Conservation (phyloP, 345 rosid species). For the Salix dunnii region DNA sequence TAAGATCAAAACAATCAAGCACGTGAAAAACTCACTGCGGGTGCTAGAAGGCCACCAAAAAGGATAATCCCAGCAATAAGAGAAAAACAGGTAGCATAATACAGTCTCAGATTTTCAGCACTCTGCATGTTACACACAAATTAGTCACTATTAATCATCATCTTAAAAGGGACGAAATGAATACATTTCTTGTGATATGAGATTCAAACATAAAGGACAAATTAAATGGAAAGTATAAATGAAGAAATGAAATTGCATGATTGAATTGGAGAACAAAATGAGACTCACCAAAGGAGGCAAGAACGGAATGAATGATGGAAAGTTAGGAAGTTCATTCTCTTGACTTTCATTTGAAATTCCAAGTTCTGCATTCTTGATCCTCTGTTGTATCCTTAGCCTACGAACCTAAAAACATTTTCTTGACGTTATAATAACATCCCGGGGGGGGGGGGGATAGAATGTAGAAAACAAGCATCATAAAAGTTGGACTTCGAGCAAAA, state of each 20-base stretch:
- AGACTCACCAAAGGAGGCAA: conserved; percentile 82
- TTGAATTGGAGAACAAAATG: not conserved
- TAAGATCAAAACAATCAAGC: not conserved
- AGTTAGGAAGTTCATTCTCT: conserved; percentile 82
- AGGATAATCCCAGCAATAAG: conserved; percentile 82
- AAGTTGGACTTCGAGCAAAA: not conserved
- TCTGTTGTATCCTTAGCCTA: conserved; percentile 88
- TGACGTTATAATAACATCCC: not conserved
- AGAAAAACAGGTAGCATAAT: conserved; percentile 84
- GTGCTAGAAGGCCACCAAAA: conserved; percentile 93
- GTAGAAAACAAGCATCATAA: not conserved
- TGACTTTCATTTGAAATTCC: conserved; percentile 49
- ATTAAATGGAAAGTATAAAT: not conserved
- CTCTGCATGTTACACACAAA: conserved; percentile 42
- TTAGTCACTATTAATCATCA: conserved; percentile 7
- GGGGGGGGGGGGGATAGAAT: not conserved
- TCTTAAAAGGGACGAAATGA: conserved; percentile 2
- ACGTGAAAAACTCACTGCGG: conserved; percentile 48
- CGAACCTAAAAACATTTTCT: conserved; percentile 49
- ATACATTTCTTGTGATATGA: not conserved
- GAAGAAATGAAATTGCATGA: no score
- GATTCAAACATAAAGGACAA: not conserved
- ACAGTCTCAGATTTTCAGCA: conserved; percentile 70
- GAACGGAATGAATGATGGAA: conserved; percentile 96
- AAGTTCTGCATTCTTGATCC: conserved; percentile 69